Evolutionary conservation across 2,329 filamentous ascomycete genomes (phyloP).

Genomic region (Colletotrichum horii): DNA sequence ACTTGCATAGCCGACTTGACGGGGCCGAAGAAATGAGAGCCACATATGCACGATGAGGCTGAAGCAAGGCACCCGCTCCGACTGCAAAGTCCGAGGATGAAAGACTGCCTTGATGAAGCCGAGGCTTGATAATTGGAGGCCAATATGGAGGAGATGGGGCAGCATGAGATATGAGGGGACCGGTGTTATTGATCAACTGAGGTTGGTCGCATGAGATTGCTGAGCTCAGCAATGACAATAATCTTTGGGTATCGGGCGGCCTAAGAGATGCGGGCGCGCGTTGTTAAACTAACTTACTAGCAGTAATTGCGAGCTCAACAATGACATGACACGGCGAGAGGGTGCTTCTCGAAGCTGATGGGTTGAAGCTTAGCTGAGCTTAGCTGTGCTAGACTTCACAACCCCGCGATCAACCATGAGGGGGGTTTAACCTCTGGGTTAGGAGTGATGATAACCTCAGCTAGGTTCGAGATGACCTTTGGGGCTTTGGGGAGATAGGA

Average conservation of each 20-base stretch:
- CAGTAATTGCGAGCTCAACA: not conserved
- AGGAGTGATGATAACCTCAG: not conserved
- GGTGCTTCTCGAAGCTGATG: not conserved
- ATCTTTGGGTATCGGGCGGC: not conserved
- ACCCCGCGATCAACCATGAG: not conserved
- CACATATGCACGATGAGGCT: not conserved
- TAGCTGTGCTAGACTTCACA: not conserved
- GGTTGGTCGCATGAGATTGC: not conserved
- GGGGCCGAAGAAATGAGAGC: not conserved
- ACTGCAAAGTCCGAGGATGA: not conserved
- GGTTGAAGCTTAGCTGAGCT: not conserved
- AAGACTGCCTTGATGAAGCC: not conserved
- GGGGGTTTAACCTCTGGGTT: not conserved
- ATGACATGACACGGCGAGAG: not conserved
- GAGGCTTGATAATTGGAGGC: not conserved
- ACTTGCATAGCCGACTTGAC: constrained; percentile 8
- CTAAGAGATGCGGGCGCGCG: not conserved
- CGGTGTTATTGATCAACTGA: not conserved
- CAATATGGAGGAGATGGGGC: not conserved
- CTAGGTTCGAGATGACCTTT: not conserved
- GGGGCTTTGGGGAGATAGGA: not conserved
- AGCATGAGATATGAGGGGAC: not conserved
- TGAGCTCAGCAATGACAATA: not conserved
- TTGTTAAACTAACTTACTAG: not conserved
- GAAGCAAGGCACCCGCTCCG: not conserved